Conservation (phyloP, 169 alveolate species). For the Hammondia hammondi region DNA sequence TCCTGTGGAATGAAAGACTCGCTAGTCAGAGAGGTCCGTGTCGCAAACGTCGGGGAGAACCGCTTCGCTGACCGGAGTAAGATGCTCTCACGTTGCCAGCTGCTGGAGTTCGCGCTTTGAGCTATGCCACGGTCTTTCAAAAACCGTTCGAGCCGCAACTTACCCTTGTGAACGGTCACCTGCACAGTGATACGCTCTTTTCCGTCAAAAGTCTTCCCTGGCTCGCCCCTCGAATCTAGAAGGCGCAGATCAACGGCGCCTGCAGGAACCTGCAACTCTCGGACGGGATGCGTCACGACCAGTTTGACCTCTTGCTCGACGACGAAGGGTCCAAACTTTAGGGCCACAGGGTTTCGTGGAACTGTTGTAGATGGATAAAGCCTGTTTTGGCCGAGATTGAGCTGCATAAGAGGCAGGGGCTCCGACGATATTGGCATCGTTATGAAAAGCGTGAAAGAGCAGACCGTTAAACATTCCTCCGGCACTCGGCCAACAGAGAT, state of each 20-base stretch:
- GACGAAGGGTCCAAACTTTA: not conserved
- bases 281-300: not conserved
- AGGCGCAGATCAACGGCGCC: not conserved
- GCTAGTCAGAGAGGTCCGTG: not conserved
- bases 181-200: constrained; percentile 1
- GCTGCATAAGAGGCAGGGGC: constrained; percentile 21
- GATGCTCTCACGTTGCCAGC: not conserved
- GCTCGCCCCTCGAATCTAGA: not conserved
- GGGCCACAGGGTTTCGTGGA: not conserved
- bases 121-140: not conserved
- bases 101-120: not conserved
- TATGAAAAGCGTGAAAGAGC: not conserved
- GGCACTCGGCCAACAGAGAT: constrained; percentile 7
- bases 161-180: not conserved
- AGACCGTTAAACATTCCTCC: not conserved
- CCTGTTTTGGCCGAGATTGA: not conserved
- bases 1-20: not conserved
- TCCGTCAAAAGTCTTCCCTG: not conserved
- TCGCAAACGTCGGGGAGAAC: not conserved
- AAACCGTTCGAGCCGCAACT: not conserved
- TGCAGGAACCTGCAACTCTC: not conserved
- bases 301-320: not conserved
- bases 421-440: not conserved
- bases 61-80: not conserved
- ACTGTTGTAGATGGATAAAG: not conserved